Base-by-base conservation (phyloP, 768 basidiomycete species). In the Russula sp. region DNA sequence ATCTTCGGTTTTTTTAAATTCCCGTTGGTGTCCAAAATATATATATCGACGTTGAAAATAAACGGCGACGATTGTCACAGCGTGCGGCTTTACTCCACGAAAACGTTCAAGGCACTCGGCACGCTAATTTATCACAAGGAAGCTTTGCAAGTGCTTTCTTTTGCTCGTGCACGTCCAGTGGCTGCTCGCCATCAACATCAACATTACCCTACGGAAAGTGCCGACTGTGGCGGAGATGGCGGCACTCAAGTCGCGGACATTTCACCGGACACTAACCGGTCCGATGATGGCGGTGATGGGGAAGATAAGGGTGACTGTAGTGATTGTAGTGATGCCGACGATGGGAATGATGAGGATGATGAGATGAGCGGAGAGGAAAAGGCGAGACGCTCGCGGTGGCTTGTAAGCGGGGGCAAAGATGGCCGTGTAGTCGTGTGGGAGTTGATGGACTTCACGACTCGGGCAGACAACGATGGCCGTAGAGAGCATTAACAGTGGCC, bases 81-180 rank as follows among this genome's bases (percentile, higher is more conserved):
- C 63, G 79, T 95, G 20, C 85, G 92, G 0, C 77, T 98, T 9
- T 94, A 89, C 75, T 89, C 93, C 0, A 87, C 91, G 2, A 87
- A 85, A 68, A 81, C 83, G 5, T 80, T 94, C 74, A 94, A 92
- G 69, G 75, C 89, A 0, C 86, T 99, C 8, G 96, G 96, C 6
- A 89, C 88, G 5, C 79, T 98, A 8, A 78, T 78, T 28, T 91
- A 92, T 72, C 96, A 98, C 77, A 90, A 91, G 67, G 80, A 82
- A 10, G 82, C 81, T 16, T 89, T 90, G 62, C 90, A 95, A 68
- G 80, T 84, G 5, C 69, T 97, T 22, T 80, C 84, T 3, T 98
- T 98, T 71, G 86, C 89, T 1, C 59, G 22, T n/a, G 46, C 40
- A 8, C 10, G 6, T 11, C 65, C 44, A 10, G 14, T 30, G 9